These are phyloP conservation scores for Aegle marmelos DNA, from an alignment of 345 rosid species.

Conservation along the genomic window DNA sequence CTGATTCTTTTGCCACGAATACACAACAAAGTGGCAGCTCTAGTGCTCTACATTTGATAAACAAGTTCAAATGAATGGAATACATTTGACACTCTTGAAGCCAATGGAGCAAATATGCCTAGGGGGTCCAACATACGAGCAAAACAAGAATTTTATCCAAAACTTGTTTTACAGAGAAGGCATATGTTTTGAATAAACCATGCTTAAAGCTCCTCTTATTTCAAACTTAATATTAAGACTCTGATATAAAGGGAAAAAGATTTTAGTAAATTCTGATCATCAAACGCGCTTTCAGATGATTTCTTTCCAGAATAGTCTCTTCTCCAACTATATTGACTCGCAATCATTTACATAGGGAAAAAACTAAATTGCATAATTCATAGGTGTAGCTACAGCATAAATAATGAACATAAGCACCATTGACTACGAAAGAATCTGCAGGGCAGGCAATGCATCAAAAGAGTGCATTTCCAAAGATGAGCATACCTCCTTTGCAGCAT, in stretches of 20 bases:
- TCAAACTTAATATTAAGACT: neutral
- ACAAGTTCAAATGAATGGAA: neutral
- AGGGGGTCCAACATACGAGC: neutral
- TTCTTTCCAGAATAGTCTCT: neutral
- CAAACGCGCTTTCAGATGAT: neutral
- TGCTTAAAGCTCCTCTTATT: neutral
- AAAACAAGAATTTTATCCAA: neutral
- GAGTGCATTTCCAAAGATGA: neutral
- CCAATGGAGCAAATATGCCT: neutral
- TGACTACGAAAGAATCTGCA: neutral
- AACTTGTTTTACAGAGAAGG: neutral
- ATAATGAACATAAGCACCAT: neutral
- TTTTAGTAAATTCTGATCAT: neutral
- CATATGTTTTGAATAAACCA: neutral
- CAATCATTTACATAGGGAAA: neutral
- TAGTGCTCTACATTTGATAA: neutral
- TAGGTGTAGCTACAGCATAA: neutral
- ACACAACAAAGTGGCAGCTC: neutral
- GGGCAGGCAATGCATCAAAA: neutral
- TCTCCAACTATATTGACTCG: neutral
- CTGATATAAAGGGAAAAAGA: neutral
- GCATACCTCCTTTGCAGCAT: constrained; percentile 86
- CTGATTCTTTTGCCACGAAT: neutral
- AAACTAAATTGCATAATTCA: neutral
- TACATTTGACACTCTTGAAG: neutral